Evolutionary conservation across 1,139 yeast species (phyloP), one percentile per base, ranked within the genome.

Genomic region (Entelexis paramagnoliae): DNA sequence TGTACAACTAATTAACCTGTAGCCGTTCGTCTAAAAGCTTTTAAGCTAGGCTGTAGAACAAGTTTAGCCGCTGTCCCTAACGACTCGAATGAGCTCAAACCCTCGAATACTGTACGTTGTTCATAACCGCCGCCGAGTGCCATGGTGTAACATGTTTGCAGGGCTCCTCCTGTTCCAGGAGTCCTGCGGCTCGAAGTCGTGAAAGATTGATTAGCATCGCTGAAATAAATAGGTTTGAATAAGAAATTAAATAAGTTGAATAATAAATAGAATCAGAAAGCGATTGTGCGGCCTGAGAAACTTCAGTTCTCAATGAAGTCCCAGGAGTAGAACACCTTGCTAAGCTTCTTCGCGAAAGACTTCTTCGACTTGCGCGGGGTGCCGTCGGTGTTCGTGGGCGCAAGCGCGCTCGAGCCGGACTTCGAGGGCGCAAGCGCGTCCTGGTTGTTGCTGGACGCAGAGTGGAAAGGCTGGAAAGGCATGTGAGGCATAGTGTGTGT

Each of bases 351-450:
- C 11, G 24, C 28, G 8, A 42, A 20, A 3, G 46, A 42, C 36
- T 30, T 30, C 29, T 30, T 42, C 26, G 45, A 17, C 29, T 42
- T 42, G 20, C 36, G 29, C 4, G 38, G 46, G 4, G 46, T 42
- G n/a, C 46, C 46, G 13, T 42, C 46, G n/a, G 46, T 42, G 29
- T 32, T 30, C 10, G 36, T 32, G 6, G 46, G 46, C 14, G 36
- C 36, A 16, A 42, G 36, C 14, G 46, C 46, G 36, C 46, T 42
- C 11, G 46, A 42, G 11, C 22, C 28, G 10, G 36, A 30, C 29
- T 30, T 19, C 16, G 46, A 13, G 3, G 46, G 46, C 8, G 36
- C 35, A n/a, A 42, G 30, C 3, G 29, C 4, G 20, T 42, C 29
- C 28, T 30, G 20, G 28, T 19, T 20, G 46, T 22, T 28, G 24